Evolutionary conservation across 441 rosid genomes (phyloP).

Genomic region (Lagerstroemia fauriei): DNA sequence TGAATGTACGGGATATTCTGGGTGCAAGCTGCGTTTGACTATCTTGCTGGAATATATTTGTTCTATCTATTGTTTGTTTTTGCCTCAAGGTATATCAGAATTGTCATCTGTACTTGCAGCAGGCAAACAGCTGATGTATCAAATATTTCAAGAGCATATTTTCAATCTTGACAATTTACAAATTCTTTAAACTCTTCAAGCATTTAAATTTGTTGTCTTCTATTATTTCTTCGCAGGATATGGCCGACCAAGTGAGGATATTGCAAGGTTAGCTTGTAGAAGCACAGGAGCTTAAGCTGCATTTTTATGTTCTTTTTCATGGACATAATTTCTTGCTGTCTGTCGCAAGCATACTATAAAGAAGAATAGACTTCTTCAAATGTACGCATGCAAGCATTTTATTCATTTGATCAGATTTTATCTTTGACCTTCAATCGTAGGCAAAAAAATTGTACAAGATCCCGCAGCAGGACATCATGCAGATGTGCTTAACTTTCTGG

Average conservation of each 20-base stretch:
- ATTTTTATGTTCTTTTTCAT: too few relatives aligned
- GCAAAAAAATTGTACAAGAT: too few relatives aligned
- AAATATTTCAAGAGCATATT: not conserved
- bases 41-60: not conserved
- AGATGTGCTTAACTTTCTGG: conserved; percentile 82
- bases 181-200: not conserved
- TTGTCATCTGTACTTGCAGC: conserved; percentile 20
- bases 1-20: conserved; percentile 24
- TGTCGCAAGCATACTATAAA: too few relatives aligned
- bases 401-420: too few relatives aligned
- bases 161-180: not conserved
- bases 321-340: too few relatives aligned
- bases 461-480: conserved; percentile 27
- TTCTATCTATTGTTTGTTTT: not conserved
- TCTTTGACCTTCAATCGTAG: too few relatives aligned
- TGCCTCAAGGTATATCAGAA: not conserved
- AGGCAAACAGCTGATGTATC: conserved; percentile 29
- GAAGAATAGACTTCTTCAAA: too few relatives aligned
- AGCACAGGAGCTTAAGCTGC: conserved; percentile 3
- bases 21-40: conserved; percentile 19
- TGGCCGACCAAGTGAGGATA: conserved; percentile 26
- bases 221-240: conserved; percentile 16
- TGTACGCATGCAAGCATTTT: too few relatives aligned
- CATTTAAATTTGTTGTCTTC: not conserved
- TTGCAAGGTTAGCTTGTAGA: conserved; percentile 29